Conservation (phyloP, 139 green algal species). For the Coelastrella sp. region DNA sequence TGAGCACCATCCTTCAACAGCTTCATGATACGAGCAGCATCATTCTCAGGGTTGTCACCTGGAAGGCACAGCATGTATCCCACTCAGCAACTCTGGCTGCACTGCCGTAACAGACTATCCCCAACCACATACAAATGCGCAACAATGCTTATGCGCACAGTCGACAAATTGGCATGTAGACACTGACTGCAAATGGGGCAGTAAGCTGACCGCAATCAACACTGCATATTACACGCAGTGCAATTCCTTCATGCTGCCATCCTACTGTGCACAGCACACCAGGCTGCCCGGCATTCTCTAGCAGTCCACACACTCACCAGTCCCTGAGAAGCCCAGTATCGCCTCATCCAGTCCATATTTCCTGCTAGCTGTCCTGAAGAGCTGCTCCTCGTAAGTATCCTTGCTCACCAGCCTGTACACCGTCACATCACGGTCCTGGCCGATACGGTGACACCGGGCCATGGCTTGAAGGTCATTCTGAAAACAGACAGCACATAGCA, state of each 20-base stretch:
- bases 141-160: no score
- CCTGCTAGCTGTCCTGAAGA: constrained; percentile 77
- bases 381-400: constrained; percentile 92
- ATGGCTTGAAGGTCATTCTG: constrained; percentile 97
- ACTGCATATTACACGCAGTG: no score
- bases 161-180: no score
- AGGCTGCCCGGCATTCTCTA: not conserved
- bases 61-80: not conserved
- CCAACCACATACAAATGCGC: no score
- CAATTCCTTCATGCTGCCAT: no score
- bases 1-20: constrained; percentile 92
- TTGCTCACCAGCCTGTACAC: constrained; percentile 35
- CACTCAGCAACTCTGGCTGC: not conserved
- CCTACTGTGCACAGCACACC: no score
- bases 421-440: constrained; percentile 73
- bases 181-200: no score
- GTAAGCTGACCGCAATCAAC: not conserved
- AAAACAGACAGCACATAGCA: no score
- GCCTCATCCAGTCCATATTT: constrained; percentile 95
- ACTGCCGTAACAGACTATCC: no score
- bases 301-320: constrained; percentile 1
- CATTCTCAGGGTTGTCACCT: constrained; percentile 72
- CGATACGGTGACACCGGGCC: constrained; percentile 97
- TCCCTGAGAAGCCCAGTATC: constrained; percentile 78
- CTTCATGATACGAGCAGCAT: constrained; percentile 79